Evolutionary conservation across 805 yeast species (phyloP), one percentile per base, ranked within the genome.

Genomic region (Pichia exigua): DNA sequence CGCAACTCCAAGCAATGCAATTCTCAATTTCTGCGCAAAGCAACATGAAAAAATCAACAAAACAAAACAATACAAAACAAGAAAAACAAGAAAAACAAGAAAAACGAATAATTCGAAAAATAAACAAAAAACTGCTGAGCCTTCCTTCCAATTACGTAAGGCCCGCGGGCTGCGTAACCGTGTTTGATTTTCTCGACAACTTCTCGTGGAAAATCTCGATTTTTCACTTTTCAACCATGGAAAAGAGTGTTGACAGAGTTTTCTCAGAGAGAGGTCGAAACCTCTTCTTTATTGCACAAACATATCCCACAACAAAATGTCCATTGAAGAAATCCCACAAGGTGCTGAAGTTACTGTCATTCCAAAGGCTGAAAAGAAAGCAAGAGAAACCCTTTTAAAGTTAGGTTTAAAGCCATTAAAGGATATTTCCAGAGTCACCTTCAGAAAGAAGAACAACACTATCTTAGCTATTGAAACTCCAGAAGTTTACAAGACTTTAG

Each of bases 371-470:
- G 97, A 91, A 78, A 87, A 87, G 82, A 91, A 92, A 79, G 97
- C 98, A 65, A 86, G 94, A 77, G 89, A 85, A 69, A 73, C 84
- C 65, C 84, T 94, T 75, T 75, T 82, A 75, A 91, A 90, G 77
- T 81, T 91, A 65, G 88, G 85, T 73, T 79, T 92, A 75, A 87
- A 87, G 81, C 87, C 81, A 75, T 81, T 94, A 68, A 86, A 85
- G 69, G 97, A 96, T 65, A 87, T 92, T 69, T 76, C 87, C 70
- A 87, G 98, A 77, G 98, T 94, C 68, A 90, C 97, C 63, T 86
- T 92, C 82, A 88, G 85, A 77, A 88, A 84, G 79, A 84, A 87
- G 76, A 90, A 91, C 72, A 87, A 88, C 82, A 81, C 85, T 70
- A 85, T 90, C 69, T 81, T 85, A 72, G 96, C 94, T 68, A 87